Base-by-base conservation (phyloP, 495 filamentous ascomycete genomes). In the Podospora comata region DNA sequence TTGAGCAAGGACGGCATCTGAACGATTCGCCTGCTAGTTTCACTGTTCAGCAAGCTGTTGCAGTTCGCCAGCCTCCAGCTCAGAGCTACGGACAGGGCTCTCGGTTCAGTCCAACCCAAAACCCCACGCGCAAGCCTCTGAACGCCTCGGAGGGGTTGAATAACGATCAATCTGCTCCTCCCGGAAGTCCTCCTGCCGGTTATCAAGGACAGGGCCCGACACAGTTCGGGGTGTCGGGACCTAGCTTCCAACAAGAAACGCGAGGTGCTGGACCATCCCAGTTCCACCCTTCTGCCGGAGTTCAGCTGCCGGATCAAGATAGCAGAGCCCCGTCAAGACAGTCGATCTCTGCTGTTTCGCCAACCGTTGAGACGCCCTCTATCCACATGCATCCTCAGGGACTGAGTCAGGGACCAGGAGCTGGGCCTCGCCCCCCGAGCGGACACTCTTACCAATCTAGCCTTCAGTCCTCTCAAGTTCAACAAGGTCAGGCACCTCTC, bases 11-110 rank as follows among this genome's bases (percentile, higher is more conserved):
- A n/a, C 67, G 72, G 11, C 62, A 67, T 23, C 68, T 66, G 54
- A 71, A 56, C 48, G 70, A 65, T 3, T 72, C 75, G 15, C 76
- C 75, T 6, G 67, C 62, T 56, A 72, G 65, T 18, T 20, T 70
- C 23, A 71, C 55, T 26, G 55, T 58, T 26, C 55, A 67, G 28
- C 74, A 72, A 44, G 60, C 69, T 13, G 60, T 71, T 27, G 56
- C 70, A 9, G 65, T 60, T 4, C 71, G 65, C 9, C 70, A 69
- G 58, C 65, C 55, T 11, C 55, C 67, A 18, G 34, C 5, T 34
- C 65, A 67, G 59, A 15, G 9, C 4, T 55, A 39, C 13, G 30
- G 58, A n/a, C 67, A 68, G 30, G 16, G 23, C 4, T n/a, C 34
- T 32, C 53, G 39, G 7, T 32, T 55, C 67, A 48, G 19, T 16